A percentile compares a stretch with the other conserved stretches of the same genome.
Evolutionary conservation across 176 grass and related monocot species (phyloP).

Genomic region (Rhynchospora tenuis): DNA sequence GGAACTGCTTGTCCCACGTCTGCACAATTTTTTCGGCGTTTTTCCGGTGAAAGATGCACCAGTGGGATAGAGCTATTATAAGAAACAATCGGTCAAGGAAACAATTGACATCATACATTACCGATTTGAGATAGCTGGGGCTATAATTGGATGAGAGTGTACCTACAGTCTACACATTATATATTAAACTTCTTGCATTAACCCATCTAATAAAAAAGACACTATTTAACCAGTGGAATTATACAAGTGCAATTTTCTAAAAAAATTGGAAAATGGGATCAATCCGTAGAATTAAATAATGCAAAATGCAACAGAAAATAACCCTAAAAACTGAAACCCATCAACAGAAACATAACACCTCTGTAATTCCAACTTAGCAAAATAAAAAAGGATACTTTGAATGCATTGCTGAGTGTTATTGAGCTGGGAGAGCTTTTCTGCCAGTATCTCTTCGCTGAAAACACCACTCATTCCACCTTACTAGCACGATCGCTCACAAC

Average conservation of each 20-base stretch:
- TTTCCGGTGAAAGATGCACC: slow-evolving; percentile 99
- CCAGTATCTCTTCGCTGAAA: slow-evolving; percentile 87
- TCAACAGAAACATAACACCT: neutral
- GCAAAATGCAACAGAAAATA: neutral
- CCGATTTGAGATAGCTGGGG: neutral
- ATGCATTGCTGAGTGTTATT: slow-evolving; percentile 99
- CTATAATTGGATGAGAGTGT: neutral
- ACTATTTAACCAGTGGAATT: neutral
- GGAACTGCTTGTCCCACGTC: slow-evolving; percentile 93
- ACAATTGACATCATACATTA: slow-evolving; percentile 10
- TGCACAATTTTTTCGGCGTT: slow-evolving; percentile 79
- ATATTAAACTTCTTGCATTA: neutral
- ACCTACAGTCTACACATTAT: neutral
- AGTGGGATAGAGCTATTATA: slow-evolving; percentile 80
- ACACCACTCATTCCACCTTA: slow-evolving; percentile 61
- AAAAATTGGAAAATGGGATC: neutral
- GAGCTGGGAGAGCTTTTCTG: slow-evolving; percentile 89
- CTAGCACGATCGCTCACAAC: neutral
- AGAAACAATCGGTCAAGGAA: slow-evolving; percentile 45
- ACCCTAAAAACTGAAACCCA: neutral
- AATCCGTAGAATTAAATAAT: neutral
- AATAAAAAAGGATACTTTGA: slow-evolving; percentile 79
- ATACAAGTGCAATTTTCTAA: neutral
- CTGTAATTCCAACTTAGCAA: neutral
- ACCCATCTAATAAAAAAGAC: neutral